phyloP scores from a whole-genome alignment of 73 alveolate species.

The Paramecium sexaurelia region DNA sequence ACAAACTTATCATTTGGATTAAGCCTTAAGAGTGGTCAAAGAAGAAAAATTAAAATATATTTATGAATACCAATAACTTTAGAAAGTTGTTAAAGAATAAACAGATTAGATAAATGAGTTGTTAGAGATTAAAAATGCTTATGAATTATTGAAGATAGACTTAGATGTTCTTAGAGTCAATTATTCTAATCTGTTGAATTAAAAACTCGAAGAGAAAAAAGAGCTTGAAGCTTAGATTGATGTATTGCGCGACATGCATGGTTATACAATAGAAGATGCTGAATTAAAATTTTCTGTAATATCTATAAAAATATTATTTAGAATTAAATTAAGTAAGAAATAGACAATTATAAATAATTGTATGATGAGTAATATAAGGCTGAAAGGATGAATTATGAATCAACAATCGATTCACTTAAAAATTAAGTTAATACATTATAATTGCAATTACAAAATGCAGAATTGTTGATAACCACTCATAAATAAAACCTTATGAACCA shows the following conservation, averaged over 20 bases:
- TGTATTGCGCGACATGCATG: constrained; percentile 44
- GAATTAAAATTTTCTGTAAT: not conserved
- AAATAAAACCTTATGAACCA: not conserved
- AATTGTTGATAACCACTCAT: not conserved
- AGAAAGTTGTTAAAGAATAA: not conserved
- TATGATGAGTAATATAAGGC: not conserved
- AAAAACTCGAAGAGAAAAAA: not conserved
- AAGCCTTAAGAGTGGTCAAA: not conserved
- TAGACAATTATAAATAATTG: not conserved
- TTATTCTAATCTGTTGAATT: not conserved
- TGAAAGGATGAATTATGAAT: not conserved
- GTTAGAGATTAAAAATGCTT: not conserved
- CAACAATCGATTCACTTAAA: not conserved
- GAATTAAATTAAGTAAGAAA: constrained; percentile 2
- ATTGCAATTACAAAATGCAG: not conserved
- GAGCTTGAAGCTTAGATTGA: not conserved
- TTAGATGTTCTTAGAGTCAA: constrained; percentile 22
- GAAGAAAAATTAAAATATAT: constrained; percentile 43
- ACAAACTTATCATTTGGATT: constrained; percentile 11
- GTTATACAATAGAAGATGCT: not conserved
- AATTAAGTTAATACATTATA: not conserved
- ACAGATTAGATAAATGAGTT: not conserved
- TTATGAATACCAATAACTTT: not conserved
- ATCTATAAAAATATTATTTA: not conserved
- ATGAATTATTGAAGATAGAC: constrained; percentile 11